Percentiles rank a stretch among this genome's conserved stretches.
phyloP scores from a whole-genome alignment of 2,329 filamentous ascomycete genomes.

The Claviceps africana region DNA sequence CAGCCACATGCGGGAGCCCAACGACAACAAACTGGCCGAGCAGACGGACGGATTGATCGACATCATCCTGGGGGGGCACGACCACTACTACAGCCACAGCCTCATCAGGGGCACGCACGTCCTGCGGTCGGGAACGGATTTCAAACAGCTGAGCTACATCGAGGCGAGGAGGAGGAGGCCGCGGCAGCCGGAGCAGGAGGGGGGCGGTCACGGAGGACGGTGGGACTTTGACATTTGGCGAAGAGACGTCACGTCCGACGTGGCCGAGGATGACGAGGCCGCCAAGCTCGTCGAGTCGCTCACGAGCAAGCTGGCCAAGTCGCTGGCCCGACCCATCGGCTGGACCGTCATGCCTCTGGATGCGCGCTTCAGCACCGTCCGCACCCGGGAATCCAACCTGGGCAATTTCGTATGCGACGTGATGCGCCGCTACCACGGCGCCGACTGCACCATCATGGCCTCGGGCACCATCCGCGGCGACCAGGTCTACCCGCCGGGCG shows the following conservation, averaged over 20 bases:
- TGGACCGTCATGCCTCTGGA: constrained; percentile 75
- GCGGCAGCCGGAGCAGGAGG: constrained; percentile 21
- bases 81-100: constrained; percentile 74
- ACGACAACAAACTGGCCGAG: constrained; percentile 72
- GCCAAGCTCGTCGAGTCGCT: constrained; percentile 51
- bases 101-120: constrained; percentile 70
- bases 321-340: constrained; percentile 69
- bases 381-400: constrained; percentile 65
- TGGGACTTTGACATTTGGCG: constrained; percentile 73
- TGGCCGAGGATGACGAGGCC: constrained; percentile 49
- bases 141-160: constrained; percentile 83
- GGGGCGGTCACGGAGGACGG: constrained; percentile 22
- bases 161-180: constrained; percentile 60
- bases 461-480: constrained; percentile 77
- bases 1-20: constrained; percentile 77
- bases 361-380: constrained; percentile 71
- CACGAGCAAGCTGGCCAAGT: constrained; percentile 59
- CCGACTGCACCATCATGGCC: constrained; percentile 75
- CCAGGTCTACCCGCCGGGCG: constrained; percentile 72
- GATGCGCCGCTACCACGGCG: constrained; percentile 69
- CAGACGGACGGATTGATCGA: constrained; percentile 64
- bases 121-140: constrained; percentile 78
- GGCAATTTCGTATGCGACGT: constrained; percentile 88
- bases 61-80: constrained; percentile 76
- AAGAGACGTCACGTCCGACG: constrained; percentile 56